Evolutionary conservation across 805 yeast genomes (phyloP), one percentile per base, ranked within the genome.

Genomic region (Geotrichum ghanense): DNA sequence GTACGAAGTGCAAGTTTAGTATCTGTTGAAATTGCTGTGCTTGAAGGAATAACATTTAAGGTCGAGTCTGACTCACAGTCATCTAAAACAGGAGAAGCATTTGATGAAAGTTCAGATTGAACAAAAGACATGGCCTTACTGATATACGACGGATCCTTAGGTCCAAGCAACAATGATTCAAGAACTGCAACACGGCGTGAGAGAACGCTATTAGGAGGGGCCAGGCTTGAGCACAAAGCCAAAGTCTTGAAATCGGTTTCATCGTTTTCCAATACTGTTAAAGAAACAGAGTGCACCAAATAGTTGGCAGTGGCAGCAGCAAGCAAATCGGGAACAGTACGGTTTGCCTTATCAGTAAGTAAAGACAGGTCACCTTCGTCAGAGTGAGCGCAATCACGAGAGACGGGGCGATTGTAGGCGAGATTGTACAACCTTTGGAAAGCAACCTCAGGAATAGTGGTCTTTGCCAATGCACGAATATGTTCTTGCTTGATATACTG

Each of bases 141-240:
- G 14, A 56, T 44, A 37, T 50, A 51, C 22, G 45, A 47, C 14
- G 56, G 51, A 22, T 52, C 53, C 42, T 50, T 46, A n/a, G 54
- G 49, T 2, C 57, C 63, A 14, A 56, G 51, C 26, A 63, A 43
- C 19, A 59, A 50, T 6, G 65, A 55, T 23, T 53, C 56, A 3
- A 60, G 55, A 39, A 58, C 53, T 7, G 55, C 48, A 12, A 58
- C 61, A 3, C 62, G 53, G 7, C 59, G 60, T 27, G 48, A 50
- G 12, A 56, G 53, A 34, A 51, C 49, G 44, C 62, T 54, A 42
- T 53, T 49, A 10, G 53, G 53, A 3, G 67, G 67, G 9, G 59
- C 56, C 16, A 62, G 55, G 24, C 49, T 48, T 22, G 48, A 52
- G 7, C 58, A 50, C 14, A 42, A 19, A 16, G 54, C 52, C 5